Evolutionary conservation across 345 rosid genomes (phyloP).

Genomic region (Gynandropsis gynandra): DNA sequence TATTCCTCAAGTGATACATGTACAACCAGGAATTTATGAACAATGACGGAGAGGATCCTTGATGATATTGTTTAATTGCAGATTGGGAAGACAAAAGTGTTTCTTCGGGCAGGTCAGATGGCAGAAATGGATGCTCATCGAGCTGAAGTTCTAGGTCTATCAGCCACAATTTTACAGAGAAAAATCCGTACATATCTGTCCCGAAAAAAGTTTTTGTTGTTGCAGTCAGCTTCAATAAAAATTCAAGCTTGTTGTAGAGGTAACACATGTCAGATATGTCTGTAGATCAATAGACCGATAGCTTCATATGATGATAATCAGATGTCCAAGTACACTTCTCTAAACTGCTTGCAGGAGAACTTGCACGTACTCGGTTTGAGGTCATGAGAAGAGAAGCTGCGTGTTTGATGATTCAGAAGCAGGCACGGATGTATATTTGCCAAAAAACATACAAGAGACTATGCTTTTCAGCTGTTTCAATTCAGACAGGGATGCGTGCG

Average conservation of each 20-base stretch:
- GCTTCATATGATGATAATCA: conserved; percentile 7
- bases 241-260: conserved; percentile 86
- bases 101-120: conserved; percentile 99
- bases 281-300: not conserved
- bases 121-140: conserved; percentile 86
- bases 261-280: conserved; percentile 21
- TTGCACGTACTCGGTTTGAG: conserved; percentile 53
- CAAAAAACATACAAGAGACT: conserved; percentile 50
- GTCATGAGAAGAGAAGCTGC: conserved; percentile 70
- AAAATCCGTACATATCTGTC: conserved; percentile 56
- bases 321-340: conserved; percentile 6
- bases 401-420: conserved; percentile 59
- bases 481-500: conserved; percentile 75
- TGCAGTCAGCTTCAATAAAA: conserved; percentile 50
- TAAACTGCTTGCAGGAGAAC: conserved; percentile 47
- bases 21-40: not conserved
- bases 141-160: conserved; percentile 69
- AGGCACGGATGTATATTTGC: conserved; percentile 53
- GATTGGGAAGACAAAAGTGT: conserved; percentile 91
- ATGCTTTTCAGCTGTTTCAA: conserved; percentile 47
- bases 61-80: conserved; percentile 27
- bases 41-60: not conserved
- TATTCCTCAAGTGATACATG: not conserved
- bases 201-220: conserved; percentile 46
- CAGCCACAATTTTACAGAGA: conserved; percentile 79